Conservation (phyloP, 176 grass and related monocot species). For the Echinochloa phyllopogon region DNA sequence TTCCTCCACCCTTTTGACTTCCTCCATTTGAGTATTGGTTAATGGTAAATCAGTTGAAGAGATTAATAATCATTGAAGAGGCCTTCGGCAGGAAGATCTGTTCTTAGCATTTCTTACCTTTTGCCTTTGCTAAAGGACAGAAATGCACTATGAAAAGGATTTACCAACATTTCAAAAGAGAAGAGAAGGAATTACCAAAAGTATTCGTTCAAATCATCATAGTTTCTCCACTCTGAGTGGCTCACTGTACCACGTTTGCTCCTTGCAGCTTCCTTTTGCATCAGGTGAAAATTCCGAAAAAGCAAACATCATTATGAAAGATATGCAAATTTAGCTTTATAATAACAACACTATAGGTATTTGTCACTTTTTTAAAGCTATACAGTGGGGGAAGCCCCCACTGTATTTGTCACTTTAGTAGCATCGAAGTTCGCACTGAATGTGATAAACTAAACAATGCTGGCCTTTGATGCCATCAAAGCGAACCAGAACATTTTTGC, state of each 20-base stretch:
- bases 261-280: slow-evolving; percentile 73
- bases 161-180: slow-evolving; percentile 47
- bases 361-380: slow-evolving; percentile 4
- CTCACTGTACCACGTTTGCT: slow-evolving; percentile 70
- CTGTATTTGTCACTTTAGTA: slow-evolving; percentile 12
- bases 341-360: background rate
- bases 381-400: too few relatives aligned
- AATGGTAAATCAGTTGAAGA: background rate
- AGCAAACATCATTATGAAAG: background rate
- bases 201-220: slow-evolving; percentile 96
- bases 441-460: background rate
- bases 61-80: background rate
- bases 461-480: background rate
- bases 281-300: slow-evolving; percentile 42
- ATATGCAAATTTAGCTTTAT: background rate
- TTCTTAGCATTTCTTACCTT: background rate
- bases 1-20: too few relatives aligned
- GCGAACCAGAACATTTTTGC: background rate
- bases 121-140: background rate
- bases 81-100: background rate
- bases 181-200: slow-evolving; percentile 70
- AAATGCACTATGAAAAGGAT: slow-evolving; percentile 34
- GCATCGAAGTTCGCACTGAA: background rate
- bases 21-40: too few relatives aligned
- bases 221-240: slow-evolving; percentile 98